Base-by-base conservation (phyloP, 2,329 filamentous ascomycete species). In the Penicillium verrucosum region DNA sequence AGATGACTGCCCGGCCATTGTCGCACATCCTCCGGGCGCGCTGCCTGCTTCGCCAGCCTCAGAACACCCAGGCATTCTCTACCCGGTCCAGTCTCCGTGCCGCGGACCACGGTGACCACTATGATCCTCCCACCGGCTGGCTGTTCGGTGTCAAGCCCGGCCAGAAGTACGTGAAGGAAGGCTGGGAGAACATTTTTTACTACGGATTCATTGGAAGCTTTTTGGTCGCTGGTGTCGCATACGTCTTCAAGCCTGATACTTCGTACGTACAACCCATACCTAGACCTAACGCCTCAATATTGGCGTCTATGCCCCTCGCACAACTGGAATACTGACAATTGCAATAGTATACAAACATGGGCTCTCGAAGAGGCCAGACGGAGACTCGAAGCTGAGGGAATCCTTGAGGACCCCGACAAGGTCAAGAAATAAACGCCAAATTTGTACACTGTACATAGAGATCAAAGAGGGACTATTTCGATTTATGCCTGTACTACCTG, bases 201-300 rank as follows among this genome's bases (percentile, higher is more conserved):
- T 90, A 89, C 74, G 92, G 92, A 48, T 92, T 96, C 77, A 89
- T 87, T 73, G 90, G 90, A 53, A 88, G 86, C 70, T 78, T 96
- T 70, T 77, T 85, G 29, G 81, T 91, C 63, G 88, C 87, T 53
- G 85, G 84, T 60, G 81, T 97, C 64, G 90, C 89, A 64, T 91
- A 96, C 79, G 91, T 90, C 61, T 97, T 94, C 75, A 97, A 97
- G 86, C 94, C 94, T 51, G 94, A 99, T 82, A 97, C 93, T 62
- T 96, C 91, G 94, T 99, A 83, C 80, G 92, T 91, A 59, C 51
- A 49, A 50, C 54, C 42, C 48, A 36, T 37, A 36, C 41, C 34
- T 7, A 23, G 8, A 10, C 12, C 25, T 59, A 25, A 25, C 12
- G 40, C 25, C 37, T 38, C 23, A 10, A 34, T 21, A 25, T 30